These are phyloP conservation scores for Starmerella geochares DNA, from an alignment of 805 yeast genomes.

Conservation along the genomic window DNA sequence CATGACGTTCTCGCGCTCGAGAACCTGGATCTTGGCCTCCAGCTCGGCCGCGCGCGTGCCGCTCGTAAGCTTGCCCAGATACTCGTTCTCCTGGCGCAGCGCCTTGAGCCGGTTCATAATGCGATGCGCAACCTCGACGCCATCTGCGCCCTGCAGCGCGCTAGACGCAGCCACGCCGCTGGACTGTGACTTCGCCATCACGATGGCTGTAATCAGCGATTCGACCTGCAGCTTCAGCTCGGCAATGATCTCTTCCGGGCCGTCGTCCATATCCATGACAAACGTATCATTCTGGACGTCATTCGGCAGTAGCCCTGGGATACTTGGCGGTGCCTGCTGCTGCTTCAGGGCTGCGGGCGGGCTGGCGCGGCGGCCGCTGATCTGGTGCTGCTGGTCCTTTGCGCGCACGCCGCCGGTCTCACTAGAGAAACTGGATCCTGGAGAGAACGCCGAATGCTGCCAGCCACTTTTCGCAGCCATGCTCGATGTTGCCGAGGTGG, in stretches of 20 bases:
- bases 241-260: conserved; percentile 18
- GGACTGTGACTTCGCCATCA: conserved; percentile 1
- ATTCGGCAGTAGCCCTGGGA: conserved; percentile 11
- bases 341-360: not conserved
- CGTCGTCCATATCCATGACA: conserved; percentile 4
- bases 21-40: conserved; percentile 19
- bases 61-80: conserved; percentile 16
- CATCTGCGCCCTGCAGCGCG: conserved; percentile 18
- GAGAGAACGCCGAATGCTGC: not conserved
- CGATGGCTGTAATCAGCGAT: conserved; percentile 23
- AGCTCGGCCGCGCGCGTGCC: conserved; percentile 17
- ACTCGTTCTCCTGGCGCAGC: conserved; percentile 24
- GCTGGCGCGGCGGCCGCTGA: too few relatives aligned
- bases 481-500: not conserved
- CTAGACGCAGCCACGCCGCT: not conserved
- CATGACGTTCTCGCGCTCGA: conserved; percentile 18
- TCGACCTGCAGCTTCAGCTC: conserved; percentile 24
- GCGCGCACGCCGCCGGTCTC: too few relatives aligned
- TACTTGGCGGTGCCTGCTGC: not conserved
- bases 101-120: conserved; percentile 21
- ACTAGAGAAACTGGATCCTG: not conserved
- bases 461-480: not conserved
- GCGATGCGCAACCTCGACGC: conserved; percentile 25
- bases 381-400: too few relatives aligned
- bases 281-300: not conserved